Evolutionary conservation across 345 rosid species (phyloP), one percentile per base, ranked within the genome.

Genomic region (Limnanthes douglasii): DNA sequence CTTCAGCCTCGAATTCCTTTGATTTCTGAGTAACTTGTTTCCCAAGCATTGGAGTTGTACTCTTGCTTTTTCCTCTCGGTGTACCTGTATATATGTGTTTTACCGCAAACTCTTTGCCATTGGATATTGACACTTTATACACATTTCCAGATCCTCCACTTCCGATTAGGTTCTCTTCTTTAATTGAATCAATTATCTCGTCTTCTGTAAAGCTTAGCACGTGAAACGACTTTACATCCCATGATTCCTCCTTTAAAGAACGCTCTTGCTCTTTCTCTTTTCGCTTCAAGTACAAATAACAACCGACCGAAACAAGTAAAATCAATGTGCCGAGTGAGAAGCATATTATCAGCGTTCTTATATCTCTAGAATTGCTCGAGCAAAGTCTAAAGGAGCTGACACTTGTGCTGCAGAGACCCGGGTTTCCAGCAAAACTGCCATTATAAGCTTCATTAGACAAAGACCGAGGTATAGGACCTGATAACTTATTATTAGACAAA

Each of bases 71-170:
- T 41, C 54, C 61, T 37, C 34, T 45, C 43, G 46, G 45, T 8
- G 55, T 26, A n/a, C 56, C 67, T 2, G 62, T 34, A 18, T 59
- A 70, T 28, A 83, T 68, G 60, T 88, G 84, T 51, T 88, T 88
- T 34, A 77, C 98, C 0, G 98, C 98, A 1, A 88, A 72, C 34
- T 79, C 84, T 56, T 57, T 66, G 19, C 94, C 97, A 4, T 62
- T 73, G 16, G 68, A 51, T 10, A 79, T 68, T n/a, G 29, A 28
- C 1, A 69, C 92, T 66, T 46, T 76, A 61, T 83, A 88, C 8
- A 88, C 98, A 26, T 72, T 67, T 14, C 95, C 98, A 0, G 77
- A 79, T 3, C 98, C 98, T 15, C 95, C 95, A 53, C 65, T 76
- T 29, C 98, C 98, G 7, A 88, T 79, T 19, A 84, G 48, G 43